Evolutionary conservation across 2,329 filamentous ascomycete species (phyloP), one percentile per base, ranked within the genome.

Genomic region (Fusarium compactum): DNA sequence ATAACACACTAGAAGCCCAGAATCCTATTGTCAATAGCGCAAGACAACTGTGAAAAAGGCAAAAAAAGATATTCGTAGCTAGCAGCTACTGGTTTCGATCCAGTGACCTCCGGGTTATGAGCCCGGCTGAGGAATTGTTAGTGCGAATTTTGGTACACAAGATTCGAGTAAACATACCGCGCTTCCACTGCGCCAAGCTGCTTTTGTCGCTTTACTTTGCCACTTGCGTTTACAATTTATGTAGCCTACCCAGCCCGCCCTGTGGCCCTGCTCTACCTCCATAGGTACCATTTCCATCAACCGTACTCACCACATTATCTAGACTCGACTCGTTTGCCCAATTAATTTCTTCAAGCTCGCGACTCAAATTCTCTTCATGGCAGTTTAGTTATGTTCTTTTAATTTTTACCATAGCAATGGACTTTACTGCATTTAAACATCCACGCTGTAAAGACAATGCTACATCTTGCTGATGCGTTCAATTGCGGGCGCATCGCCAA

Each of bases 71-170:
- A n/a, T 5, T 40, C 0, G 11, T 59, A 43, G 34, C 53, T 65
- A 65, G 62, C 63, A 66, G 63, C 63, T 66, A 65, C 32, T 40
- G 46, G 63, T 66, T 66, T 66, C 63, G 63, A 66, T 66, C 63
- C 46, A 40, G 32, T 48, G 63, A 48, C 63, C 63, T 66, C 64
- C 64, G 62, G 63, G 63, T 66, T 66, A 66, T 66, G 63, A 66
- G 63, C 71, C 71, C 22, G 64, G 77, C 34, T 65, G 14, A 11
- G 25, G 18, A 16, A 25, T 48, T 18, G 60, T 65, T 51, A 65
- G 60, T 65, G 20, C 14, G 16, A 24, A 25, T 20, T 30, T 8
- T 11, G 8, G 8, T 30, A 9, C 10, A 4, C 18, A 46, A 9
- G 24, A 45, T 41, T 22, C 20, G 22, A 22, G 20, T 18, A 15